Conservation (phyloP, 2,329 filamentous ascomycete species). For the Sphaerulina musiva region DNA sequence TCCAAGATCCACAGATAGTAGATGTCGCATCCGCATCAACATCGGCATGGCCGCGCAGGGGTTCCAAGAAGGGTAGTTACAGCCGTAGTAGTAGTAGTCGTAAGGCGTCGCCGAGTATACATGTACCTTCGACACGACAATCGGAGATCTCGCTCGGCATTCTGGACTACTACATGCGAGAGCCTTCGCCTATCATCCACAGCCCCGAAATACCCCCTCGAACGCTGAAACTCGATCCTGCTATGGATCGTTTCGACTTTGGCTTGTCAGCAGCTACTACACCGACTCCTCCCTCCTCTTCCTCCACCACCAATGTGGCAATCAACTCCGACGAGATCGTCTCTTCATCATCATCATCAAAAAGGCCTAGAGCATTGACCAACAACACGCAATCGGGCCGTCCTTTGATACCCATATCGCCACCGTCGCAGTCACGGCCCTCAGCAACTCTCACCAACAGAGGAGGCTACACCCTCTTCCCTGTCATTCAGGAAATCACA, state of each 20-base stretch:
- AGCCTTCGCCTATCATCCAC: constrained; percentile 18
- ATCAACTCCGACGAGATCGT: background rate
- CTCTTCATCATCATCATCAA: background rate
- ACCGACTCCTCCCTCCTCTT: constrained; percentile 5
- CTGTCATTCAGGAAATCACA: constrained; percentile 21
- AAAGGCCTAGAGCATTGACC: background rate
- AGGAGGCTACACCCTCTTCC: constrained; percentile 27
- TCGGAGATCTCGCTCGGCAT: constrained; percentile 31
- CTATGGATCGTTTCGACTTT: constrained; percentile 29
- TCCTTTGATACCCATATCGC: constrained; percentile 14
- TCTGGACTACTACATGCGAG: constrained; percentile 29
- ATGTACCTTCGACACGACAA: constrained; percentile 18
- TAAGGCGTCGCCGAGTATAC: constrained; percentile 14
- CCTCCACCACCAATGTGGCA: background rate
- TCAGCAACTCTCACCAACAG: constrained; percentile 8
- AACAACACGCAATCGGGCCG: constrained; percentile 7
- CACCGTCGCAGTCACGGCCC: constrained; percentile 11
- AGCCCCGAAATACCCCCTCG: constrained; percentile 21
- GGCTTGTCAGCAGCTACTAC: constrained; percentile 16
- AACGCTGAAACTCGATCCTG: constrained; percentile 22
- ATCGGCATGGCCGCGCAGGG: constrained; percentile 17
- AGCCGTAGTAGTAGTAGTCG: background rate
- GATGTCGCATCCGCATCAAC: constrained; percentile 19
- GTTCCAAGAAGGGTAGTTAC: background rate
- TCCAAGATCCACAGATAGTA: constrained; percentile 24